Conservation (phyloP, 225 moss, liverwort and hornwort species). For the Pseudoscleropodium purum region DNA sequence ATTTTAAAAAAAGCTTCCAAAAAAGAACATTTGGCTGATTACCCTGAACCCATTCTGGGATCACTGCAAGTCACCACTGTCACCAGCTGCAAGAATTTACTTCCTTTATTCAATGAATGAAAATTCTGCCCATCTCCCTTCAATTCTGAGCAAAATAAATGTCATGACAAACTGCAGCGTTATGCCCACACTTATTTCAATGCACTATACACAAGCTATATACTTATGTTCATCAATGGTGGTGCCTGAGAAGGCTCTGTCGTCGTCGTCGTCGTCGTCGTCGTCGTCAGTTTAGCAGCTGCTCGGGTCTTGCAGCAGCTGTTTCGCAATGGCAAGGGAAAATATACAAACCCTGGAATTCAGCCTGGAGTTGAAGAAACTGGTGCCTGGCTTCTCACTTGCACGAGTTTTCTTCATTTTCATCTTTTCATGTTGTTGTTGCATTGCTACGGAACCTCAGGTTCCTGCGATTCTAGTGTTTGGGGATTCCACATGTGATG, state of each 20-base stretch:
- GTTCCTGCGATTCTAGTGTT: slow-evolving; percentile 35
- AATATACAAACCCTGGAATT: neutral
- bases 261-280: too few relatives aligned
- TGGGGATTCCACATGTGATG: slow-evolving; percentile 73
- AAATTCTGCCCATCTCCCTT: neutral
- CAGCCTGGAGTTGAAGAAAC: neutral
- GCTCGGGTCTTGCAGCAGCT: too few relatives aligned
- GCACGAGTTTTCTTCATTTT: neutral
- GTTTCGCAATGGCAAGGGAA: neutral
- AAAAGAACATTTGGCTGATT: too few relatives aligned
- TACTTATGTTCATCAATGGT: neutral
- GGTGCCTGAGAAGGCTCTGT: too few relatives aligned
- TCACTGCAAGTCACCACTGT: too few relatives aligned
- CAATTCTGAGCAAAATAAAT: neutral
- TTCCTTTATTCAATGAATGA: neutral
- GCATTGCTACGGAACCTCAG: neutral
- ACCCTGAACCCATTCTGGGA: too few relatives aligned
- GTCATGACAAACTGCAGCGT: neutral
- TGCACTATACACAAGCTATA: neutral
- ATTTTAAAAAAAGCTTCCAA: too few relatives aligned
- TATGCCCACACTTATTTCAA: neutral
- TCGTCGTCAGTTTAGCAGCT: too few relatives aligned
- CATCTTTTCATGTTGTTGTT: neutral
- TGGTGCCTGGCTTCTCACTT: neutral
- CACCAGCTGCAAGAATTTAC: neutral